These are phyloP conservation scores for Zelonia costaricensis DNA, from an alignment of 208 protist species.

Conservation along the genomic window DNA sequence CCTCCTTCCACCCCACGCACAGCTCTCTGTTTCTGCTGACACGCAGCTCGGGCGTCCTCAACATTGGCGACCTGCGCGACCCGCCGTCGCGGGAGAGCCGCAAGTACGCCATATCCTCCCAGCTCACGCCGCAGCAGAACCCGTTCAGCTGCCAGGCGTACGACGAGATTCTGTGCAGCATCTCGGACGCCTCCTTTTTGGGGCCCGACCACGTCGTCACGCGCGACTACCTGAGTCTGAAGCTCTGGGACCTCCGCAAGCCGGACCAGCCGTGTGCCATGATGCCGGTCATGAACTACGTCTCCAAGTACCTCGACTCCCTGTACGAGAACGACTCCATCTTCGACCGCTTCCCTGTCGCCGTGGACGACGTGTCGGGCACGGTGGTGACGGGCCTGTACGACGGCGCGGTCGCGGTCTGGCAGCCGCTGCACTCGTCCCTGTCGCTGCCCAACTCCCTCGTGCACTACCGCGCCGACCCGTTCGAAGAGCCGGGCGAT, in stretches of 20 bases:
- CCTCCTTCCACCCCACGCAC: conserved; percentile 82
- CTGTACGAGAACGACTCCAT: conserved; percentile 86
- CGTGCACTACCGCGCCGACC: conserved; percentile 73
- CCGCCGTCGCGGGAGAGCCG: conserved; percentile 62
- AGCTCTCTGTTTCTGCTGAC: conserved; percentile 82
- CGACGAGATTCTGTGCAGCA: conserved; percentile 85
- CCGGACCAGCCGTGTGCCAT: conserved; percentile 51
- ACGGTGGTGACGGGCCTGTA: conserved; percentile 88
- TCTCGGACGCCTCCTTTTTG: conserved; percentile 81
- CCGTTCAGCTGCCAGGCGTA: conserved; percentile 52
- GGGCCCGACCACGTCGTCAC: conserved; percentile 81
- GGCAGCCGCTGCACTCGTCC: conserved; percentile 67
- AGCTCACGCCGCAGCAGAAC: conserved; percentile 59
- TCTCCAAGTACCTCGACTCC: conserved; percentile 62
- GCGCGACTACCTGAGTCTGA: conserved; percentile 85
- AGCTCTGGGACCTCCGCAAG: conserved; percentile 86
- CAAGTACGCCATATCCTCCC: conserved; percentile 68
- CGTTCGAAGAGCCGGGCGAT: conserved; percentile 32
- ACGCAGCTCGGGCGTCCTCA: conserved; percentile 78
- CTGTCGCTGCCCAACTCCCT: conserved; percentile 31
- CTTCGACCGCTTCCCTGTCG: conserved; percentile 86
- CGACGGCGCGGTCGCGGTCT: conserved; percentile 81
- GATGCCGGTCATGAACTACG: conserved; percentile 76
- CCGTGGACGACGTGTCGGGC: conserved; percentile 70
- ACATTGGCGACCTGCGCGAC: conserved; percentile 87